Percentiles rank a stretch among this genome's conserved stretches.
Evolutionary conservation across 106 monocot genomes (phyloP).

Genomic region (Vanilla planifolia): DNA sequence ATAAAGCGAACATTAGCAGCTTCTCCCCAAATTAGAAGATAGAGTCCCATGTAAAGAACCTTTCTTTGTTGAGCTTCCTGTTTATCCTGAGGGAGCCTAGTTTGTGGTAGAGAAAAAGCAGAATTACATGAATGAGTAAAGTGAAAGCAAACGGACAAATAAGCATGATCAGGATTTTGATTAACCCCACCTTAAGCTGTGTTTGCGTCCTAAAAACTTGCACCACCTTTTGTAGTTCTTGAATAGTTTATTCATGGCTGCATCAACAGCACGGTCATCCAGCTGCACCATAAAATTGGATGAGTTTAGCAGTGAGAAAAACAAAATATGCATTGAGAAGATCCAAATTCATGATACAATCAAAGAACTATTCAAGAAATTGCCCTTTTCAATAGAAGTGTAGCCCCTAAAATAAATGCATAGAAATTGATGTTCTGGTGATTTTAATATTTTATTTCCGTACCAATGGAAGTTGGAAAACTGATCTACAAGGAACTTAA

Average conservation of each 20-base stretch:
- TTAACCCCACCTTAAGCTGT: slow-evolving; percentile 62
- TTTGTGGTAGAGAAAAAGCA: not conserved
- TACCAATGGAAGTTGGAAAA: no score
- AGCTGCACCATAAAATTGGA: slow-evolving; percentile 33
- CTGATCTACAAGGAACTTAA: no score
- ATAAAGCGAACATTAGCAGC: slow-evolving; percentile 87
- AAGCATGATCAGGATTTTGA: not conserved
- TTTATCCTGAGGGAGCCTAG: slow-evolving; percentile 77
- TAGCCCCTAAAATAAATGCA: no score
- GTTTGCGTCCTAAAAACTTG: slow-evolving; percentile 91
- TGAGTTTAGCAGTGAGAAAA: no score
- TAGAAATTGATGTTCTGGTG: no score
- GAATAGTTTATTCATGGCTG: slow-evolving; percentile 79
- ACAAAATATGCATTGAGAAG: no score
- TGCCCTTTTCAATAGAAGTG: no score
- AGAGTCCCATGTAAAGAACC: slow-evolving; percentile 91
- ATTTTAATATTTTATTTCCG: no score
- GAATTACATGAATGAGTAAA: not conserved
- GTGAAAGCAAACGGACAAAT: not conserved
- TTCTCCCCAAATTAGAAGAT: slow-evolving; percentile 99
- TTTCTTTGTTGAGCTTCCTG: slow-evolving; percentile 88
- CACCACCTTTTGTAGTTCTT: slow-evolving; percentile 97
- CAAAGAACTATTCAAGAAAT: no score
- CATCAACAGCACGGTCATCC: slow-evolving; percentile 93
- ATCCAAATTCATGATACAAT: no score